Conservation (phyloP, 2,329 filamentous ascomycete species). For the Byssochlamys sp. region DNA sequence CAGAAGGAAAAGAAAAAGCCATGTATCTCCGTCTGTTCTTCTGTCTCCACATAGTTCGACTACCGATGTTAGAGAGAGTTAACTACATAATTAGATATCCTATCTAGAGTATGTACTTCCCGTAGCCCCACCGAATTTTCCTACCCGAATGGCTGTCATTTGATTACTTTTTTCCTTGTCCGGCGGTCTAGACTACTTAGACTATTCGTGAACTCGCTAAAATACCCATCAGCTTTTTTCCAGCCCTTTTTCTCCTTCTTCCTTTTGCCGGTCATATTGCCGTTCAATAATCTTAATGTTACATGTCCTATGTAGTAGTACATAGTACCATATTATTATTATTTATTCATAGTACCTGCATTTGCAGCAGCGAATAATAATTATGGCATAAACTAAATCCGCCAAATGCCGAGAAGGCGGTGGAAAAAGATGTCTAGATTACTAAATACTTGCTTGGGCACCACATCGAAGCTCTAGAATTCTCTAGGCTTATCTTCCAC, state of each 20-base stretch:
- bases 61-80: no score
- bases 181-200: background rate
- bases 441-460: no score
- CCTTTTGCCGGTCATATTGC: background rate
- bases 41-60: no score
- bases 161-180: background rate
- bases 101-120: no score
- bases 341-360: no score
- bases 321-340: no score
- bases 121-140: background rate
- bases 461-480: background rate
- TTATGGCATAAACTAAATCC: background rate
- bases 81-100: no score
- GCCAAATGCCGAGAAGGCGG: background rate
- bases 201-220: background rate
- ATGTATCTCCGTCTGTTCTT: background rate
- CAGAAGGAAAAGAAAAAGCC: background rate
- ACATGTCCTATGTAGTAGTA: background rate
- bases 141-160: background rate
- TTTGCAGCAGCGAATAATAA: background rate
- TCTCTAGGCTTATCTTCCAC: background rate
- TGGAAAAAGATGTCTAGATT: background rate
- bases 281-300: background rate
- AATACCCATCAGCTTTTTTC: no score
- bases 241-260: background rate